Evolutionary conservation across 2,329 filamentous ascomycete genomes (phyloP), one percentile per base, ranked within the genome.

Genomic region (Fusarium sp.): DNA sequence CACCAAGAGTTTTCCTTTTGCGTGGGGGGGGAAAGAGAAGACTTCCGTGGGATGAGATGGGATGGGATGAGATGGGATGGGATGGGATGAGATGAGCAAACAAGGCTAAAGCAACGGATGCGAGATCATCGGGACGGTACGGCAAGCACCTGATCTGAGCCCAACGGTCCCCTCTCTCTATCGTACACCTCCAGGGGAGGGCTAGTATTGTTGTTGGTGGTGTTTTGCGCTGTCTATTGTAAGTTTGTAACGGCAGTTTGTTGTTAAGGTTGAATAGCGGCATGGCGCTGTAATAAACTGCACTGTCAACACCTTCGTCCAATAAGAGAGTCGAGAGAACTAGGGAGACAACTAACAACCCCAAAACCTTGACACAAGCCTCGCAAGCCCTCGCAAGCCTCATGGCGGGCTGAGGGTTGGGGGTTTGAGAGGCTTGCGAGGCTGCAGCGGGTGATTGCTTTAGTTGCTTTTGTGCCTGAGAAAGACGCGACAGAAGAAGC

Each of bases 121-220:
- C 65, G 39, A 68, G 65, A 68, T 68, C 47, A 66, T 54, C 65
- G 65, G 61, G 65, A 68, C 61, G 61, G 60, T 50, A 63, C 58
- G 62, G 56, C 47, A 62, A 66, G 65, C 55, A 65, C 65, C 47
- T 68, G 65, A 68, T 46, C 65, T 65, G 65, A 56, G 60, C 65
- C 65, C 61, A 68, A 68, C 66, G 47, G 47, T 50, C 24, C 44
- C 48, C 48, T 46, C 65, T 56, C 62, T 50, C 50, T 56, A 22
- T 22, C 22, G 22, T 22, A 22, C 22, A 22, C 22, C 22, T 30
- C 6, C 28, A 30, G 28, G 28, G 28, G 28, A 13, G 28, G 28
- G 13, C 6, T 48, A 5, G 15, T 28, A 19, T 40, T 26, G 30
- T 32, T 66, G 40, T 53, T 66, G 50, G 13, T 43, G 39, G 22